Base-by-base conservation (phyloP, 1,284 basidiomycete species). In the Tylopilus sp. region DNA sequence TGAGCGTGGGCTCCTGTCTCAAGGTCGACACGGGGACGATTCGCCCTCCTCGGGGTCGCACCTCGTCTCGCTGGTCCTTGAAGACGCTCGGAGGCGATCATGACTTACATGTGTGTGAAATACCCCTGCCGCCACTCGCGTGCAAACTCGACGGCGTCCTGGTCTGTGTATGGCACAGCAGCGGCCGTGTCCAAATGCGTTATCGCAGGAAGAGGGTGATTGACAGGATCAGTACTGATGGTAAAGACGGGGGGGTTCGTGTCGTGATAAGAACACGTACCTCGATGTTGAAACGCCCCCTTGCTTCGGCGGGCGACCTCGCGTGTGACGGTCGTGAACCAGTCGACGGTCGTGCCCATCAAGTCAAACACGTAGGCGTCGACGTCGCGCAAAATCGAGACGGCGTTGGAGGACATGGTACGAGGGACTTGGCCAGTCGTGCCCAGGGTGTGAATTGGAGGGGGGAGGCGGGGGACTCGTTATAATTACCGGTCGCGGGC, bases 311-410 rank as follows among this genome's bases (percentile, higher is more conserved):
- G 59, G 38, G 64, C 48, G 7, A 85, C 61, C 40, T 76, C 71
- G 5, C 64, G 60, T 4, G 68, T 66, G 13, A 84, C 73, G 21
- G 75, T 74, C 6, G 68, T 67, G 45, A 73, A 71, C 81, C 81
- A 85, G 55, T 84, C 78, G 12, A 82, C 79, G 4, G 78, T 75
- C 0, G 82, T 86, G 9, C 83, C 82, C 48, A 84, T 79, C 7
- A 80, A 76, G 51, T 86, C 84, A 55, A 86, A 85, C 4, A 83
- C 48, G 35, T 80, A 71, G 0, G 74, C 81, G 44, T 82, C 74
- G 12, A 85, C 68, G 26, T 66, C 68, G 21, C 48, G 45, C 21
- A 60, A 25, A 23, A 46, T 11, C 3, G 39, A 36, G 10, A 16
- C 3, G 16, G 36, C 36, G 12, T 37, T 1, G 23, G 41, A 30